Base-by-base conservation (phyloP, 371 early-diverging fungal species). In the Syncephalastrum racemosum region DNA sequence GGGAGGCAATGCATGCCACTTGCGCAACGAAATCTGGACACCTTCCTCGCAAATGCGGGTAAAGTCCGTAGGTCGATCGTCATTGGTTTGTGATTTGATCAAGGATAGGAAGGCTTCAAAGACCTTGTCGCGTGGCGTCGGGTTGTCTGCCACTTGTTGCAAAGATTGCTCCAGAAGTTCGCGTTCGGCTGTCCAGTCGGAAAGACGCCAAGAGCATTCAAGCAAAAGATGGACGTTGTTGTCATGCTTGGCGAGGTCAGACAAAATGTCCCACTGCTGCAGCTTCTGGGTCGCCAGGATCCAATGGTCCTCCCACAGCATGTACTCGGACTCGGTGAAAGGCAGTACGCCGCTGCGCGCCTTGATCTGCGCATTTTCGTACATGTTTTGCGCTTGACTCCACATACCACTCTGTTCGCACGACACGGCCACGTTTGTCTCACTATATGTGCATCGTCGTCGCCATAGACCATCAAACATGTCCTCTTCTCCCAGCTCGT, bases 251-350 rank as follows among this genome's bases (percentile, higher is more conserved):
- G 96, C 92, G 7, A 99, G 81, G 39, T 99, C 99, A 2, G 86
- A 80, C 49, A 98, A 74, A 50, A 98, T 85, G 59, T 99, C 99
- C 99, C 99, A 99, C 65, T 96, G 97, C 74, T 99, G 99, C 39
- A 99, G 73, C 50, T 91, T 86, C 63, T 95, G 84, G 0, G 98
- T 90, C 58, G 96, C 94, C 15, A 73, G 69, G 19, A 98, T 86
- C 93, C 99, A 99, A 62, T 94, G 95, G 48, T 96, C 91, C 73
- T 99, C 98, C 99, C 99, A 99, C 6, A 98, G 70, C 50, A 85
- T 84, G 63, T 96, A 99, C 67, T 99, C 99, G 1, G 95, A 84
- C 69, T 99, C 99, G n/a, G 92, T 87, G 64, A 96, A 96, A 3
- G 94, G 91, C 46, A 96, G 67, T 2, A 85, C 83, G 0, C 94